These are phyloP conservation scores for Trichoderma sp. DNA, from an alignment of 2,329 filamentous ascomycete genomes.

Conservation along the genomic window DNA sequence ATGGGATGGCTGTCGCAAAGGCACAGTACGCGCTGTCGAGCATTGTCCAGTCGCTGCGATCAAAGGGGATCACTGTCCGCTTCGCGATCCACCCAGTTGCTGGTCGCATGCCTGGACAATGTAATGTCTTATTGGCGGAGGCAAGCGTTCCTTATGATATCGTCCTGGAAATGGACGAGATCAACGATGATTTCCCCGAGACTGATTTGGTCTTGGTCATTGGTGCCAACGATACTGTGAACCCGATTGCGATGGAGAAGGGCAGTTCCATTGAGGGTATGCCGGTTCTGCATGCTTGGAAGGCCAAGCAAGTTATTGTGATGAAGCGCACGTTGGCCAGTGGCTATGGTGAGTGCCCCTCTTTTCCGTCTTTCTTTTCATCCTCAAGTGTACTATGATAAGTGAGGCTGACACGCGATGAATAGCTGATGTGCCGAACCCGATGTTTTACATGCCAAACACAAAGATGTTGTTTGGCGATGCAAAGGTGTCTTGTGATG, in stretches of 20 bases:
- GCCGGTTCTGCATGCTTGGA: constrained; percentile 91
- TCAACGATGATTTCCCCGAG: constrained; percentile 86
- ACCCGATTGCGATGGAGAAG: constrained; percentile 82
- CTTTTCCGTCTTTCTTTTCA: neutral
- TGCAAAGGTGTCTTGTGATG: constrained; percentile 80
- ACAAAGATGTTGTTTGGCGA: constrained; percentile 93
- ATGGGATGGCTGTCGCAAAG: constrained; percentile 93
- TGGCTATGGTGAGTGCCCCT: constrained; percentile 69
- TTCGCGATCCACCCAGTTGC: constrained; percentile 92
- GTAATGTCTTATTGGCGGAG: constrained; percentile 86
- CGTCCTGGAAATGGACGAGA: constrained; percentile 93
- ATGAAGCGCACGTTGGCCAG: constrained; percentile 92
- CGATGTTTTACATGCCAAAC: constrained; percentile 89
- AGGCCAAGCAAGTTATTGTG: constrained; percentile 88
- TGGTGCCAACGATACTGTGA: constrained; percentile 90
- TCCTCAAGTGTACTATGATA: no score
- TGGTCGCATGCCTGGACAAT: constrained; percentile 90
- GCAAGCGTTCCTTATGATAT: constrained; percentile 89
- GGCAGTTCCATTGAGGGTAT: constrained; percentile 86
- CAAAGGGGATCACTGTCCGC: constrained; percentile 76
- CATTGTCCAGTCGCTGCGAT: constrained; percentile 73
- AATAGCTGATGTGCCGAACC: constrained; percentile 82
- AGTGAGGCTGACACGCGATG: constrained; percentile 26
- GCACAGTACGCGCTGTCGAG: constrained; percentile 88
- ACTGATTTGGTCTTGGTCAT: constrained; percentile 88